Conservation (phyloP, 495 filamentous ascomycete genomes). For the Hypomontagnella monticulosa region DNA sequence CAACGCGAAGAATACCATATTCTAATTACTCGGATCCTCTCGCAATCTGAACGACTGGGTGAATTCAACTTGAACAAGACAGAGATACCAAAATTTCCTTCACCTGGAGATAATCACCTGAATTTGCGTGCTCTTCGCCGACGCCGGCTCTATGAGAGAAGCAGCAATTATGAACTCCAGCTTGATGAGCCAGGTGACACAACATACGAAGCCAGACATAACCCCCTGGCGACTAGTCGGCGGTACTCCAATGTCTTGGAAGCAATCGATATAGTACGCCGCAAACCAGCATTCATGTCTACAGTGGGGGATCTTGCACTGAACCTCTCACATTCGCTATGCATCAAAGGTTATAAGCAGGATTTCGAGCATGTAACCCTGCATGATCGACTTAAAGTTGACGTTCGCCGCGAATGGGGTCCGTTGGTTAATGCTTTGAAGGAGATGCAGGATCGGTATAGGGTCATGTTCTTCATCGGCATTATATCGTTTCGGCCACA, state of each 20-base stretch:
- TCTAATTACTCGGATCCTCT: conserved; percentile 53
- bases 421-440: conserved; percentile 45
- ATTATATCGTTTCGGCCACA: conserved; percentile 45
- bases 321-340: conserved; percentile 41
- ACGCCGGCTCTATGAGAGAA: conserved; percentile 52
- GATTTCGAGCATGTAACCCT: conserved; percentile 44
- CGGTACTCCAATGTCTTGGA: conserved; percentile 45
- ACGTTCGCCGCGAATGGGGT: conserved; percentile 50
- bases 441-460: conserved; percentile 18
- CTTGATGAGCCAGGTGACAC: conserved; percentile 3
- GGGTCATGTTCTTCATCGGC: conserved; percentile 33
- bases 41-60: conserved; percentile 48
- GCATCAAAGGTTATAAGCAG: conserved; percentile 48
- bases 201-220: conserved; percentile 37
- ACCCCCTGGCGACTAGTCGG: conserved; percentile 19
- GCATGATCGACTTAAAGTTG: conserved; percentile 46
- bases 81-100: background rate
- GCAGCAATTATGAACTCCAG: conserved; percentile 1
- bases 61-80: conserved; percentile 40
- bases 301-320: conserved; percentile 42
- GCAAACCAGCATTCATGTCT: conserved; percentile 37
- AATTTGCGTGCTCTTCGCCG: conserved; percentile 49
- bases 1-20: conserved; percentile 61
- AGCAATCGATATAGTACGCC: conserved; percentile 41
- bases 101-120: conserved; percentile 37